phyloP scores from a whole-genome alignment of 768 basidiomycete genomes.

The Coprinopsis cinerea region DNA sequence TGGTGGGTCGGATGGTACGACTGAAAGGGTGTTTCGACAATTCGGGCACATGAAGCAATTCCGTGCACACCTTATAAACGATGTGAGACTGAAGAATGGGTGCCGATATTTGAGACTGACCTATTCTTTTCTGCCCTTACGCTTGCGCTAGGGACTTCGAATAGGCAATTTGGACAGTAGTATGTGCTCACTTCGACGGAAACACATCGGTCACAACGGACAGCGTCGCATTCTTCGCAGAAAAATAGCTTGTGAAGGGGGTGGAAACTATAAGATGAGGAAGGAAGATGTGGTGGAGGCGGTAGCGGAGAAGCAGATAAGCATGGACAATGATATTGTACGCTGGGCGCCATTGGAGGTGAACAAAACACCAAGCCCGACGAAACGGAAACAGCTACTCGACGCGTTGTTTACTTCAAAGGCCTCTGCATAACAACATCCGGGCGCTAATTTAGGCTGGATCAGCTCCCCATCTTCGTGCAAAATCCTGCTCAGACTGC shows the following conservation, averaged over 20 bases:
- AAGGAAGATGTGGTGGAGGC: slow-evolving; percentile 69
- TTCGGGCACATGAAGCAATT: slow-evolving; percentile 97
- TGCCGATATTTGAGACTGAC: slow-evolving; percentile 32
- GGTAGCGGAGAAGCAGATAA: slow-evolving; percentile 51
- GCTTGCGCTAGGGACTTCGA: slow-evolving; percentile 96
- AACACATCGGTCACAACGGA: slow-evolving; percentile 91
- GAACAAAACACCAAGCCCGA: not conserved
- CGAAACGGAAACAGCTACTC: not conserved
- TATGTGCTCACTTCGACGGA: slow-evolving; percentile 93
- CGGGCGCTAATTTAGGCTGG: too few species aligned
- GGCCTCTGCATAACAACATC: not conserved
- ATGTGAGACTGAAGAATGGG: slow-evolving; percentile 5
- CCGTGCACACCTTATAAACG: slow-evolving; percentile 74
- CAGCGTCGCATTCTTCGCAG: slow-evolving; percentile 97
- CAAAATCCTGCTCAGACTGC: too few species aligned
- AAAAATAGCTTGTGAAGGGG: slow-evolving; percentile 85
- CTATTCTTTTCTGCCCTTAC: slow-evolving; percentile 98
- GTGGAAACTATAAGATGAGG: slow-evolving; percentile 79
- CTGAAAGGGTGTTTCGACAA: slow-evolving; percentile 84
- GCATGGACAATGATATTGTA: slow-evolving; percentile 72
- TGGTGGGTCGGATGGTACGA: slow-evolving; percentile 85
- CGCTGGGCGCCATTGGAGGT: slow-evolving; percentile 28
- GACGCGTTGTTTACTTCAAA: slow-evolving; percentile 7
- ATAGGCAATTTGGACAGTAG: slow-evolving; percentile 96
- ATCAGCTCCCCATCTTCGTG: too few species aligned